These are phyloP conservation scores for Cladobotryum mycophilum DNA, from an alignment of 2,329 filamentous ascomycete species.

Conservation along the genomic window DNA sequence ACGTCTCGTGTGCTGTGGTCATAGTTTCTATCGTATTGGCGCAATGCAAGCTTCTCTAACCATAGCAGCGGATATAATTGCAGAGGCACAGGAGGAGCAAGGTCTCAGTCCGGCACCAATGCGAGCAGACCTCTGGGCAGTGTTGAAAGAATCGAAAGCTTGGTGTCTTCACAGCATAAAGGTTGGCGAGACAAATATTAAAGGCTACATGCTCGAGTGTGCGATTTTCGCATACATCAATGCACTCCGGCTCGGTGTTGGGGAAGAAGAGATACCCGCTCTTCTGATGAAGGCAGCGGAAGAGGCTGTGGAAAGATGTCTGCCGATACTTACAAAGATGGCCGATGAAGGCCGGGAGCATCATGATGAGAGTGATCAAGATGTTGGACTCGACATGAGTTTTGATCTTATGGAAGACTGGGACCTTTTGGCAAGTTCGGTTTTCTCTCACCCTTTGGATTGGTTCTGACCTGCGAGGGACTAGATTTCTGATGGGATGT, in stretches of 20 bases:
- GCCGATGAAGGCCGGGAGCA: constrained; percentile 12
- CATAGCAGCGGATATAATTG: constrained; percentile 35
- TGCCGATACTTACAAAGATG: constrained; percentile 28
- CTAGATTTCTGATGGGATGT: no score
- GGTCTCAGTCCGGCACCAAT: constrained; percentile 27
- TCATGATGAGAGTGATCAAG: constrained; percentile 1
- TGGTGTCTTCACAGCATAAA: constrained; percentile 37
- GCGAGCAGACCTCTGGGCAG: constrained; percentile 35
- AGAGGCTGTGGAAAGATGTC: constrained; percentile 26
- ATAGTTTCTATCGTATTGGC: constrained; percentile 35
- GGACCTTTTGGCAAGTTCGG: no score
- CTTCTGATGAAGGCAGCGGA: constrained; percentile 33
- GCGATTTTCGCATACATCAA: constrained; percentile 33
- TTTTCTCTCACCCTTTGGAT: no score
- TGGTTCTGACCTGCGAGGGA: no score
- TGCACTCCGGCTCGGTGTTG: constrained; percentile 30
- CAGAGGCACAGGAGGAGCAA: constrained; percentile 35
- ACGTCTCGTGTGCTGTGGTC: constrained; percentile 32
- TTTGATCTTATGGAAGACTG: no score
- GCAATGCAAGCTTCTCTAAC: constrained; percentile 30
- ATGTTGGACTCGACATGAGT: no score
- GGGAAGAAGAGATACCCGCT: constrained; percentile 26
- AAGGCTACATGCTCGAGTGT: constrained; percentile 40
- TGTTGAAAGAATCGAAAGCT: constrained; percentile 33
- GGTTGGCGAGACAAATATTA: constrained; percentile 49